A percentile compares a stretch with the other conserved stretches of the same genome.
These are phyloP conservation scores for Pedinophyceae sp. DNA, from an alignment of 139 green algal species.

Conservation along the genomic window DNA sequence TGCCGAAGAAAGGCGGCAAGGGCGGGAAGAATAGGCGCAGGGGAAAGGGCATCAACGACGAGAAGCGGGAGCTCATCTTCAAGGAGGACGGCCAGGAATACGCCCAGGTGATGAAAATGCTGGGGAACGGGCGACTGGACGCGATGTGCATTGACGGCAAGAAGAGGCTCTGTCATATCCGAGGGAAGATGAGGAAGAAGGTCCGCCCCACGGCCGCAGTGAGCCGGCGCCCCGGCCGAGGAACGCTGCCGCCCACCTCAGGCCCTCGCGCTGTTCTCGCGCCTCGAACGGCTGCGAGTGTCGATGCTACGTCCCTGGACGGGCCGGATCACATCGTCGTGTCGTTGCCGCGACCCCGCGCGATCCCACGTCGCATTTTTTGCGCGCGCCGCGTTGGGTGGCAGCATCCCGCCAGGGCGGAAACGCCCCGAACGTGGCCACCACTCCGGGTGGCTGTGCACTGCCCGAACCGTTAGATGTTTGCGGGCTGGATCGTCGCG, in stretches of 20 bases:
- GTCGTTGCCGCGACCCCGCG: background rate
- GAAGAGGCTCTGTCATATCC: conserved; percentile 96
- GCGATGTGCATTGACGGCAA: conserved; percentile 94
- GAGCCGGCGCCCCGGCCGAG: no score
- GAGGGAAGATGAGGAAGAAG: conserved; percentile 99
- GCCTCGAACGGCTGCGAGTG: no score
- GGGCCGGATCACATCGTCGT: conserved; percentile 18
- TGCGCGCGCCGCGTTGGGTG: background rate
- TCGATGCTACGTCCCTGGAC: background rate
- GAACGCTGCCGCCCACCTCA: no score
- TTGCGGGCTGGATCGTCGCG: no score
- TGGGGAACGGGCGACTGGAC: conserved; percentile 94
- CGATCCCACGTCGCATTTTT: background rate
- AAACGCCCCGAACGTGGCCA: no score
- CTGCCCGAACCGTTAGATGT: background rate
- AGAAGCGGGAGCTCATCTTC: conserved; percentile 99
- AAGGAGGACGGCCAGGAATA: conserved; percentile 95
- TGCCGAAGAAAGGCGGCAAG: conserved; percentile 43
- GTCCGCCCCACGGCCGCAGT: conserved; percentile 82
- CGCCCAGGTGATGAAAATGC: conserved; percentile 83
- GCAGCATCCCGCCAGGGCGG: no score
- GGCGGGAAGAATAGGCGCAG: conserved; percentile 24
- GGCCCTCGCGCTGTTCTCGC: no score
- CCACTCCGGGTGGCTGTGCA: no score
- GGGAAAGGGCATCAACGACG: conserved; percentile 18